Evolutionary conservation across 768 basidiomycete genomes (phyloP).

Genomic region (Boletus insuetus): DNA sequence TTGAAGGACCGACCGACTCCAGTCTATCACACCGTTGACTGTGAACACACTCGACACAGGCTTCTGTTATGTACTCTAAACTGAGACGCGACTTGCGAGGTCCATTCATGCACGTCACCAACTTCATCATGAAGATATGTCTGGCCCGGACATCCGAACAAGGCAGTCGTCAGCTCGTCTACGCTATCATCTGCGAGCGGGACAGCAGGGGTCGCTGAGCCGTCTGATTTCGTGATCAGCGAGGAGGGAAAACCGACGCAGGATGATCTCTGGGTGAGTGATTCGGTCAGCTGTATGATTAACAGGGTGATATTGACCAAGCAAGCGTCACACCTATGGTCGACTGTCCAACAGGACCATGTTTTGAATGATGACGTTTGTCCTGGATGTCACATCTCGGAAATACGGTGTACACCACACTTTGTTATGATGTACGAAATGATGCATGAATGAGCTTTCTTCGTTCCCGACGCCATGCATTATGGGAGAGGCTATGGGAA

Average conservation of each 20-base stretch:
- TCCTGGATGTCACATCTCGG: too few relatives aligned
- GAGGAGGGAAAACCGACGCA: constrained; percentile 29
- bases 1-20: constrained; percentile 23
- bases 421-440: too few relatives aligned
- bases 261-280: constrained; percentile 35
- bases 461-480: too few relatives aligned
- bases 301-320: constrained; percentile 8
- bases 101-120: background rate
- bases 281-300: background rate
- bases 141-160: constrained; percentile 27
- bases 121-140: constrained; percentile 4
- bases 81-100: constrained; percentile 12
- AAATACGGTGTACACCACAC: too few relatives aligned
- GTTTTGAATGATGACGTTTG: too few relatives aligned
- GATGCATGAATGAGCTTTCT: too few relatives aligned
- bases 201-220: constrained; percentile 18
- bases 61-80: constrained; percentile 29
- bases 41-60: constrained; percentile 31
- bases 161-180: constrained; percentile 36
- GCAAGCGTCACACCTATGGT: constrained; percentile 9
- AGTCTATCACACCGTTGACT: constrained; percentile 20
- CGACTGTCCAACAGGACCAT: constrained; percentile 14
- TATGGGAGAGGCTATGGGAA: too few relatives aligned
- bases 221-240: constrained; percentile 34
- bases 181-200: constrained; percentile 27